Base-by-base conservation (phyloP, 371 early-diverging fungal species). In the Mucor mucedo region DNA sequence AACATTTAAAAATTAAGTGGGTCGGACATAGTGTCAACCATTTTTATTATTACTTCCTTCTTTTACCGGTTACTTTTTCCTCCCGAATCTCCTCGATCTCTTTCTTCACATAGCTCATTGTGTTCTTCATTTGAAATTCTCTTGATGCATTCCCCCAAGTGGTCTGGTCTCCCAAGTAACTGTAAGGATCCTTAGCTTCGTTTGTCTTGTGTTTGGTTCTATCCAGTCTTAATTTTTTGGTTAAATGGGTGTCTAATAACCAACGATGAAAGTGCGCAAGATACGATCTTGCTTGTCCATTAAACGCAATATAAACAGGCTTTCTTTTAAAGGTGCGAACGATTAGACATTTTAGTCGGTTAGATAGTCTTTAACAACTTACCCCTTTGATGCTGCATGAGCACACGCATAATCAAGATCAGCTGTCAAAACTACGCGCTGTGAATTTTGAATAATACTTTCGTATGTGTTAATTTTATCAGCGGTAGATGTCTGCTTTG, bases 301-400 rank as follows among this genome's bases (percentile, higher is more conserved):
- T 70, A 57, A 80, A 80, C 2, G 72, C 66, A 30, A 75, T 45
- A 63, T 80, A 80, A 2, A 78, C 77, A n/a, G 78, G 78, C 66
- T 78, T 78, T 33, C 81, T 73, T 54, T 62, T 61, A 16, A n/a
- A 14, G 1, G n/a, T 35, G 21, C 21, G 1, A 21, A 21, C 1
- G 21, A 21, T 47, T 58, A 3, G 30, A 32, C 4, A 45, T 8
- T 38, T 40, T 35, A 5, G 33, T n/a, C n/a, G 38, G 13, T 42
- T 42, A 41, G 39, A 32, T 41, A 14, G 9, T 58, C 11, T 14
- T 13, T 40, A 7, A 41, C 11, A 10, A 21, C 32, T 48, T 65
- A 67, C 81, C 72, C 63, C 54, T 68, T 69, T 10, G 72, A 66
- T 5, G 66, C 56, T 7, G 81, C 78, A 56, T 80, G 78, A 13